A percentile compares a stretch with the other conserved stretches of the same genome.
phyloP scores from a whole-genome alignment of 805 yeast species.

The Candida yuanshanica region DNA sequence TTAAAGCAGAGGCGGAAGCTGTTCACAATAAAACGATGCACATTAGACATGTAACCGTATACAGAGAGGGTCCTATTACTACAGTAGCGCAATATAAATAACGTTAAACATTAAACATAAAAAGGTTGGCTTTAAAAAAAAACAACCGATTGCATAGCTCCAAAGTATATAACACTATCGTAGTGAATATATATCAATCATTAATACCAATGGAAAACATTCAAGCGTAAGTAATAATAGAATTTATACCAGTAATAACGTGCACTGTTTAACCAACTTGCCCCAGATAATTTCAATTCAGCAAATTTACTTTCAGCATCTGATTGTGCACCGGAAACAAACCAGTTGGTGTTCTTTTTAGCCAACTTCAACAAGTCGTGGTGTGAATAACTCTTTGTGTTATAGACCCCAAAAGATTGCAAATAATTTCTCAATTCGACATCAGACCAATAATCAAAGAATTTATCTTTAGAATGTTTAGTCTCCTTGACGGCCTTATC shows the following conservation, averaged over 20 bases:
- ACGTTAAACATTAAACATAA: too few relatives aligned
- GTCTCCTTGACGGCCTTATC: slow-evolving; percentile 9
- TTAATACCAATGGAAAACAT: slow-evolving; percentile 1
- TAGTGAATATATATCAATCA: not conserved
- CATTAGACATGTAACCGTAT: too few relatives aligned
- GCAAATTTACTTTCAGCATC: slow-evolving; percentile 2
- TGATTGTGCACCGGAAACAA: slow-evolving; percentile 25
- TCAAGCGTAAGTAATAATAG: not conserved
- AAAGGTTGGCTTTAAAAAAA: too few relatives aligned
- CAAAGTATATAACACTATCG: not conserved
- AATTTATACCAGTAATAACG: not conserved
- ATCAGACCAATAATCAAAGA: slow-evolving; percentile 36
- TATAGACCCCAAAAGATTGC: slow-evolving; percentile 35
- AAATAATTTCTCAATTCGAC: slow-evolving; percentile 38
- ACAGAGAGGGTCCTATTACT: too few relatives aligned
- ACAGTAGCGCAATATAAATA: too few relatives aligned
- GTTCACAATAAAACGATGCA: too few relatives aligned
- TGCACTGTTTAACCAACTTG: slow-evolving; percentile 7
- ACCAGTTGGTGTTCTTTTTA: slow-evolving; percentile 36
- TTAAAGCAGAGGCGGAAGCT: too few relatives aligned
- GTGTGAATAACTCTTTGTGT: slow-evolving; percentile 22
- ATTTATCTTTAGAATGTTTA: slow-evolving; percentile 14
- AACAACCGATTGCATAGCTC: too few relatives aligned
- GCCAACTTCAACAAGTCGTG: slow-evolving; percentile 34
- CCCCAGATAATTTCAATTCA: slow-evolving; percentile 6